These are phyloP conservation scores for Colletotrichum magnum DNA, from an alignment of 2,329 filamentous ascomycete genomes.

Conservation along the genomic window DNA sequence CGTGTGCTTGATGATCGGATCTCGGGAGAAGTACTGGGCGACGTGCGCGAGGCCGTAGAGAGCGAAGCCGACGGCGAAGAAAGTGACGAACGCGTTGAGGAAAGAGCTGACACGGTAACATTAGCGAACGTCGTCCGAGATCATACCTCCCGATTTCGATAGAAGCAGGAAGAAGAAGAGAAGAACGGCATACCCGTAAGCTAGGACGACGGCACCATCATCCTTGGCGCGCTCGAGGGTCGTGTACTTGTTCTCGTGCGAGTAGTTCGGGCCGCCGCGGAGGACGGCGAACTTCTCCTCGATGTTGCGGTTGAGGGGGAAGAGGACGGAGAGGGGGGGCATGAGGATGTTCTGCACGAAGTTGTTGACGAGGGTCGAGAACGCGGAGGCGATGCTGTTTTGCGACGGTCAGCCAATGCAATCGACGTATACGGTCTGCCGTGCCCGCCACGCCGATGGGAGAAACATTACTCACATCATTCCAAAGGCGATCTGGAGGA, in stretches of 20 bases:
- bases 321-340: slow-evolving; percentile 77
- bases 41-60: slow-evolving; percentile 75
- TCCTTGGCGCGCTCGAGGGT: slow-evolving; percentile 77
- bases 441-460: neutral
- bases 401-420: slow-evolving; percentile 24
- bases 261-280: slow-evolving; percentile 68
- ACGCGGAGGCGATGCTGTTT: slow-evolving; percentile 75
- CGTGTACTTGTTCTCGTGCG: slow-evolving; percentile 72
- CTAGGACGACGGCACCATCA: slow-evolving; percentile 80
- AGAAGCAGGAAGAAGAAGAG: neutral
- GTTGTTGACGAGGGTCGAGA: slow-evolving; percentile 79
- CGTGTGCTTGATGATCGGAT: slow-evolving; percentile 79
- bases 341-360: slow-evolving; percentile 80
- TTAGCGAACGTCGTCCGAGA: slow-evolving; percentile 3
- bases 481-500: slow-evolving; percentile 82
- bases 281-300: slow-evolving; percentile 82
- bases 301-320: slow-evolving; percentile 79
- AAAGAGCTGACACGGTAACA: slow-evolving; percentile 62
- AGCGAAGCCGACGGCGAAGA: slow-evolving; percentile 74
- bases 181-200: slow-evolving; percentile 71
- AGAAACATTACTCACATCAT: slow-evolving; percentile 70
- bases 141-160: neutral
- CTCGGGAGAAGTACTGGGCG: slow-evolving; percentile 73
- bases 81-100: slow-evolving; percentile 75
- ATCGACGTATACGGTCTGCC: no score